Base-by-base conservation (phyloP, 2,329 filamentous ascomycete genomes). In the Penicillium janthinellum region DNA sequence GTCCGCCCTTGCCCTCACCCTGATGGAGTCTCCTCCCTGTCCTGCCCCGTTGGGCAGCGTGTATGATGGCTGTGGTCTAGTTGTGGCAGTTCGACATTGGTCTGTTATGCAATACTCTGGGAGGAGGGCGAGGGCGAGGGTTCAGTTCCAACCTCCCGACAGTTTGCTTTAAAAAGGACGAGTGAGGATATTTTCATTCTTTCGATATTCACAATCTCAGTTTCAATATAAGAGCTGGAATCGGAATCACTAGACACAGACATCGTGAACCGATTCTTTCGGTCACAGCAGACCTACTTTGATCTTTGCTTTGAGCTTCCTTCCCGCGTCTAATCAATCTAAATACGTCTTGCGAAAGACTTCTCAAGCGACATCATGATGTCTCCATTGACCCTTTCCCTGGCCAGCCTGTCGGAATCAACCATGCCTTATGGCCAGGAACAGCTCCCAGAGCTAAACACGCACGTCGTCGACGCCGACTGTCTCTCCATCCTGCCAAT, bases 1-100 rank as follows among this genome's bases (percentile, higher is more conserved):
- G 14, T 28, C 20, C 42, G 42, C 44, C 14, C 14, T 22, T 39
- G 22, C 57, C 57, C 39, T 14, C 22, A 53, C 57, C 57, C 53
- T 56, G 51, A 45, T 56, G 57, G 20, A 22, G 47, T 20, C 20
- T 41, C n/a, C 17, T 50, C 2, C 22, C 44, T 41, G 17, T 34
- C 39, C 35, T 42, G 31, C 14, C 42, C 12, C 17, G 14, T 38
- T 58, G 20, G 41, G 22, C 53, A 38, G 38, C 12, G 47, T 17
- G 12, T 17, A 8, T 17, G 34, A 10, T 10, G 10, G 39, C 35
- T 28, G 14, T 25, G 35, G 28, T 10, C 22, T 14, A 12, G 2
- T 17, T 45, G 44, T 54, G 15, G 34, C 20, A 12, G 37, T 25
- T 34, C 5, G 20, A 56, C 39, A 50, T 37, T 59, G 57, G 57